Conservation (phyloP, 75 land plant species). For the Pinus albicaulis region DNA sequence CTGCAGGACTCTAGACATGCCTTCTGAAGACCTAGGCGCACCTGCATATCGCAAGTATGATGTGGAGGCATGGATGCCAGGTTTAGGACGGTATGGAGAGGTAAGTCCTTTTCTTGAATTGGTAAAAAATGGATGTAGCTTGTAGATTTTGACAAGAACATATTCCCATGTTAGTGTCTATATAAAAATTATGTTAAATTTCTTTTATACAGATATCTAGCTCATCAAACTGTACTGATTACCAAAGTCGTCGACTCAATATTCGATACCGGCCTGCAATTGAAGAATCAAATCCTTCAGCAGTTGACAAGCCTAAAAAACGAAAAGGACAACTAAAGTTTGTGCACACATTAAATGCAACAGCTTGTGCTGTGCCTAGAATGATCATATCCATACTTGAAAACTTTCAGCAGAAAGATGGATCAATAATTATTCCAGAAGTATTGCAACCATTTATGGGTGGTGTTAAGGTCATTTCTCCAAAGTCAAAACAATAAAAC, state of each 20-base stretch:
- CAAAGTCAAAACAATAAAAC: slow-evolving; percentile 27
- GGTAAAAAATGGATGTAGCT: neutral
- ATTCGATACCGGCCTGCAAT: slow-evolving; percentile 78
- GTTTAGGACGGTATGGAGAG: slow-evolving; percentile 96
- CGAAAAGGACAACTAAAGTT: slow-evolving; percentile 68
- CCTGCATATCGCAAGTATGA: slow-evolving; percentile 98
- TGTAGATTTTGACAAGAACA: neutral
- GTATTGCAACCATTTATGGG: slow-evolving; percentile 86
- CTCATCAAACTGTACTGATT: slow-evolving; percentile 98
- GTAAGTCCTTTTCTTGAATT: slow-evolving; percentile 25
- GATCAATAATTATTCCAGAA: slow-evolving; percentile 81
- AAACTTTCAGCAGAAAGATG: slow-evolving; percentile 92
- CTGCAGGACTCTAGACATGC: slow-evolving; percentile 92
- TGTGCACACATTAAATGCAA: slow-evolving; percentile 95
- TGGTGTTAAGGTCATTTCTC: slow-evolving; percentile 50
- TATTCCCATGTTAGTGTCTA: neutral
- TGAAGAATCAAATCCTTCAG: slow-evolving; percentile 12
- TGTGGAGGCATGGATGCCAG: slow-evolving; percentile 99
- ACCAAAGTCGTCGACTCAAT: slow-evolving; percentile 90
- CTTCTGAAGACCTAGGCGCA: slow-evolving; percentile 91
- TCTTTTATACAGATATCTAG: slow-evolving; percentile 78
- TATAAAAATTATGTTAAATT: neutral
- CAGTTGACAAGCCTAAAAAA: slow-evolving; percentile 29
- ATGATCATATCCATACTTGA: slow-evolving; percentile 93
- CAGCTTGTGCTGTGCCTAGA: slow-evolving; percentile 96